Evolutionary conservation across 73 alveolate genomes (phyloP).

Genomic region (Blepharisma stoltei): DNA sequence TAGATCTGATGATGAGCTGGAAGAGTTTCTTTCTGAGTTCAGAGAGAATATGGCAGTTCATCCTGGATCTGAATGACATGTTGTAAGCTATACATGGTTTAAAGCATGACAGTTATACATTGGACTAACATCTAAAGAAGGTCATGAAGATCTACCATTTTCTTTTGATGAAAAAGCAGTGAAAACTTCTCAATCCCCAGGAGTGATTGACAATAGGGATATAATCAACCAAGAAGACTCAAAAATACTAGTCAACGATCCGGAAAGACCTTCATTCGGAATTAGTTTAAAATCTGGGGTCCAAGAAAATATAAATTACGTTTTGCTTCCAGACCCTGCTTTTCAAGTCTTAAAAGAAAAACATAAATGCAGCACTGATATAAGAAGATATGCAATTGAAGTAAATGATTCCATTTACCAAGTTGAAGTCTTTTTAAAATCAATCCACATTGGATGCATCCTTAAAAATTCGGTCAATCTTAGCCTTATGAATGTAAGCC

Average conservation of each 20-base stretch:
- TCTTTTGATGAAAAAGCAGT: not conserved
- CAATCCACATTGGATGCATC: not conserved
- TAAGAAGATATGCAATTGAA: constrained; percentile 29
- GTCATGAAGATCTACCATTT: constrained; percentile 11
- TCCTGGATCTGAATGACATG: constrained; percentile 30
- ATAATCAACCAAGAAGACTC: constrained; percentile 10
- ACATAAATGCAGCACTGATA: not conserved
- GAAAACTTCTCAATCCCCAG: constrained; percentile 22
- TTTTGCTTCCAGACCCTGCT: constrained; percentile 28
- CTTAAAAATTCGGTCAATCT: not conserved
- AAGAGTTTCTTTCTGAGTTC: not conserved
- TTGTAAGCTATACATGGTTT: constrained; percentile 16
- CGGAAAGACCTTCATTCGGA: not conserved
- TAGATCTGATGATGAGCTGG: not conserved
- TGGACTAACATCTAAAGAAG: not conserved
- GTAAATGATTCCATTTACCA: constrained; percentile 10
- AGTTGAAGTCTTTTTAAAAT: constrained; percentile 16
- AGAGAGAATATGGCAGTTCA: not conserved
- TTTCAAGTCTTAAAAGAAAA: not conserved
- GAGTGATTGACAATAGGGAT: constrained; percentile 10
- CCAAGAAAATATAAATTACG: constrained; percentile 16
- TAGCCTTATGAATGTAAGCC: constrained; percentile 9
- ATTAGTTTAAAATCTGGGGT: constrained; percentile 15
- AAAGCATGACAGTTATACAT: constrained; percentile 1
- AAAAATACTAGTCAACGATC: not conserved